Base-by-base conservation (phyloP, 2,329 filamentous ascomycete genomes). In the Botrytis fabae region DNA sequence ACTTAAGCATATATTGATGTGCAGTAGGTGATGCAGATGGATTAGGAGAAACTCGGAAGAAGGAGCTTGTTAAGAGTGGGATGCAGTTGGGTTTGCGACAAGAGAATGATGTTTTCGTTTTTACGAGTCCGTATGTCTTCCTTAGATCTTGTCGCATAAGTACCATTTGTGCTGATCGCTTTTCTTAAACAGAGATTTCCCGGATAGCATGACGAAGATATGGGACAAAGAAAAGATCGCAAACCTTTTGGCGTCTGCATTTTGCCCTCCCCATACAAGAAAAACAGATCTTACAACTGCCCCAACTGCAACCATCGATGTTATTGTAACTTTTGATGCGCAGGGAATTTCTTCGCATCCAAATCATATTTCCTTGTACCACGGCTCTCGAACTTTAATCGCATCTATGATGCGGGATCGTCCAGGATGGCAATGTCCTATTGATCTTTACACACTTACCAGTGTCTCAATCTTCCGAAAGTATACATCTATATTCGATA, bases 281-380 rank as follows among this genome's bases (percentile, higher is more conserved):
- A 81, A 69, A 68, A 73, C 75, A 64, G 77, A 79, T 68, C 80
- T 81, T 75, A 62, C 78, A 32, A 77, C 81, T 35, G 79, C 81
- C 12, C 84, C 86, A 16, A 83, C 82, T 1, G 84, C 86, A 69
- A 86, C 85, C 32, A 81, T 81, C 62, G 80, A 81, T 63, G 74
- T 92, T 42, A 87, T 99, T 77, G 86, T 99, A 76, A 99, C 96
- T 44, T 99, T 99, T 81, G 96, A 99, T 84, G 81, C 83, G n/a
- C 76, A 83, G 66, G 96, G 96, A 74, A 87, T 99, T 66, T 97
- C 94, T 73, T 89, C 89, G 61, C 96, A 99, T 83, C 94, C 94
- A 35, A 99, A 99, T 85, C 96, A 99, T 84, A 92, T 93, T 75
- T 94, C 94, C 9, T 88, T 98, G 14, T 94, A 94, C 84, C 87